A percentile compares a stretch with the other conserved stretches of the same genome.
Conservation (phyloP, 176 grass and related monocot genomes). For the Carex kokanica region DNA sequence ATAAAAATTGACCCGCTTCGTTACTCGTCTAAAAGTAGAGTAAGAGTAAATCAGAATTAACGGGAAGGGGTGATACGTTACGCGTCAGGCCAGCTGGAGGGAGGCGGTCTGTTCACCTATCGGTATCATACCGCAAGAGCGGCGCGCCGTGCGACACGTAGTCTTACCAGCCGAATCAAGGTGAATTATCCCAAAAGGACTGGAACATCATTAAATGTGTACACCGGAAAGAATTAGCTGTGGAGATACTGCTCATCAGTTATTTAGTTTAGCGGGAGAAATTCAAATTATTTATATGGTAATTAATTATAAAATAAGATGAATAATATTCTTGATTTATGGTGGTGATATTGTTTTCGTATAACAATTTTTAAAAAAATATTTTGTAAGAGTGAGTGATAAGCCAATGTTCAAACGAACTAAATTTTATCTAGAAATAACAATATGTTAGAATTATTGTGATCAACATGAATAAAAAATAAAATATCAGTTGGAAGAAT, state of each 20-base stretch:
- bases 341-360: too few species aligned
- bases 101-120: constrained; percentile 6
- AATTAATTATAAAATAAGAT: too few species aligned
- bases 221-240: neutral
- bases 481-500: neutral
- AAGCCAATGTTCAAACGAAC: too few species aligned
- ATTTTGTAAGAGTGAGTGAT: too few species aligned
- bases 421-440: too few species aligned
- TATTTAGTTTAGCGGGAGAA: neutral
- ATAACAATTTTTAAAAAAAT: too few species aligned
- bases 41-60: neutral
- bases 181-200: neutral
- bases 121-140: neutral
- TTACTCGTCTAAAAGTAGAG: neutral
- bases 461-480: too few species aligned
- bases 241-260: neutral
- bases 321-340: too few species aligned
- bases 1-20: neutral
- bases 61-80: neutral
- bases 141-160: neutral
- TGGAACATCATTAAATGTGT: neutral
- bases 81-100: constrained; percentile 19
- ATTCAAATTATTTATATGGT: too few species aligned
- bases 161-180: neutral
- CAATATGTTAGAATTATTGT: neutral